Conservation (phyloP, 176 grass and related monocot species). For the Cenchrus americanus region DNA sequence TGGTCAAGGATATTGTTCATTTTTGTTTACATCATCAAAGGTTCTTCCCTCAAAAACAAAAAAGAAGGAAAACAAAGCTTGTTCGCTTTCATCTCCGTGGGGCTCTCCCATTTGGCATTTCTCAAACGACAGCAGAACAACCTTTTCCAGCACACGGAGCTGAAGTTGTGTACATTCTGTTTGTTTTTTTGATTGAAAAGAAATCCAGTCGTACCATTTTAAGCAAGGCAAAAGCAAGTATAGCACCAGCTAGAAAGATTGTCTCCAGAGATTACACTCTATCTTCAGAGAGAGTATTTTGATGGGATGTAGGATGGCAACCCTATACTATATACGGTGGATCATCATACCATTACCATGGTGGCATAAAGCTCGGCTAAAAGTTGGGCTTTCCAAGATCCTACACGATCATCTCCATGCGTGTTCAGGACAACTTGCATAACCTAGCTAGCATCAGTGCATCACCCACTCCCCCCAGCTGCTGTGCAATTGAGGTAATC, state of each 20-base stretch:
- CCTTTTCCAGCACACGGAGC: neutral
- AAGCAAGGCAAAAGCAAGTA: too few species aligned
- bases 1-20: neutral
- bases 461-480: neutral
- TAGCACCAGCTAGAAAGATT: too few species aligned
- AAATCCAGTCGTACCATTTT: too few species aligned
- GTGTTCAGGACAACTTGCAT: neutral
- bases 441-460: neutral
- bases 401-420: constrained; percentile 21
- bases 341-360: too few species aligned
- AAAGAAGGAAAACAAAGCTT: neutral
- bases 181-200: too few species aligned
- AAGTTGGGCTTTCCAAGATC: constrained; percentile 51
- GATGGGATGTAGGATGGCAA: constrained; percentile 33
- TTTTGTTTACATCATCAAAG: neutral
- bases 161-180: too few species aligned
- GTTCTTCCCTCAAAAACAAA: neutral
- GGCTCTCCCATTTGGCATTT: neutral
- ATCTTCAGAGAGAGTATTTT: too few species aligned
- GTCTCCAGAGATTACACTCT: too few species aligned
- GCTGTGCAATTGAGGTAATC: neutral
- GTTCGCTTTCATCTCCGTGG: neutral
- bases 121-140: neutral
- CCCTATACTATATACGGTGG: neutral
- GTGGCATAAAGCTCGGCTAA: constrained; percentile 19